These are phyloP conservation scores for Pezicula carpinea DNA, from an alignment of 2,329 filamentous ascomycete species.

Conservation along the genomic window DNA sequence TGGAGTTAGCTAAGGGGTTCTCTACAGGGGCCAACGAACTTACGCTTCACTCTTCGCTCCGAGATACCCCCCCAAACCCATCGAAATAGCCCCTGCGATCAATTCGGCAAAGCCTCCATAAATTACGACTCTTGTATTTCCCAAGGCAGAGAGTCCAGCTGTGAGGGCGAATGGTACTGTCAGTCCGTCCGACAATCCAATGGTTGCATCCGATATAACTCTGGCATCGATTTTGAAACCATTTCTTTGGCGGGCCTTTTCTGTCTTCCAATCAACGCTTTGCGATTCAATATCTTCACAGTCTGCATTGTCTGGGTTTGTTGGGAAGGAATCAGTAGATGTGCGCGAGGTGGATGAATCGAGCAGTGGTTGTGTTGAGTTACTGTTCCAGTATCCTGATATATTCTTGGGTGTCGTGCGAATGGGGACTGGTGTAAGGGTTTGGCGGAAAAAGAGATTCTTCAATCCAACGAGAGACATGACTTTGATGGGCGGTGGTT, in stretches of 20 bases:
- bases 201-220: slow-evolving; percentile 49
- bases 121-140: slow-evolving; percentile 48
- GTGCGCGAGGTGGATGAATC: background rate
- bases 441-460: slow-evolving; percentile 25
- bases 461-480: slow-evolving; percentile 29
- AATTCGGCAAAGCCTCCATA: slow-evolving; percentile 57
- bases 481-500: slow-evolving; percentile 9
- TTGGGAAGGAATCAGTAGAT: background rate
- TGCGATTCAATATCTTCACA: slow-evolving; percentile 24
- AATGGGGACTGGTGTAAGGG: slow-evolving; percentile 12
- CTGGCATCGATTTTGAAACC: slow-evolving; percentile 26
- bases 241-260: slow-evolving; percentile 17
- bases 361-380: slow-evolving; percentile 15
- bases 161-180: slow-evolving; percentile 61
- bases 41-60: slow-evolving; percentile 44
- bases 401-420: slow-evolving; percentile 2
- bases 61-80: slow-evolving; percentile 58
- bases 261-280: slow-evolving; percentile 13
- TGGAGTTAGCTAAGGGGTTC: slow-evolving; percentile 11
- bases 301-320: slow-evolving; percentile 4
- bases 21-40: slow-evolving; percentile 8
- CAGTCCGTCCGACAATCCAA: slow-evolving; percentile 57
- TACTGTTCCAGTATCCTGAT: slow-evolving; percentile 12
- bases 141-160: slow-evolving; percentile 47
- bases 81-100: slow-evolving; percentile 56